phyloP scores from a whole-genome alignment of 78 protist genomes.

The Emiliania huxleyi region DNA sequence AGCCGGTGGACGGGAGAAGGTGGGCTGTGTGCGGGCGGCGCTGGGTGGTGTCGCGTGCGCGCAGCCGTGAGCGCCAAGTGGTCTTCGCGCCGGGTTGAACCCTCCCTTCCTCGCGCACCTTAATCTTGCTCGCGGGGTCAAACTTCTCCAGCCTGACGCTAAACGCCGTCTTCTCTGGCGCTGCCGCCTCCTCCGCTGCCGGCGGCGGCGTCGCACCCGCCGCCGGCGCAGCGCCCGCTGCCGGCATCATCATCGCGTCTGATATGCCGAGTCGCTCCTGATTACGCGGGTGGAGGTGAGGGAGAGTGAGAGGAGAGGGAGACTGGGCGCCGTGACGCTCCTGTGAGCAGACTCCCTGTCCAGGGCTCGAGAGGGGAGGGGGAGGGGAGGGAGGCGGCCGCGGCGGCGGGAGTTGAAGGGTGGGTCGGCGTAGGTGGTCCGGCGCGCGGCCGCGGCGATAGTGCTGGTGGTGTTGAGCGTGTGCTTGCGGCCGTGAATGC shows the following conservation, averaged over 20 bases:
- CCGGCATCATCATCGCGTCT: not conserved
- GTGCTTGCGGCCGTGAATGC: no score
- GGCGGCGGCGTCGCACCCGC: not conserved
- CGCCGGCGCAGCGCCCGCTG: not conserved
- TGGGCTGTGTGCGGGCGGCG: no score
- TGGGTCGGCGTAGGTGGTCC: not conserved
- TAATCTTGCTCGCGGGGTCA: not conserved
- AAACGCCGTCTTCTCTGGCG: not conserved
- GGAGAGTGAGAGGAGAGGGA: not conserved
- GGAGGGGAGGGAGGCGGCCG: not conserved
- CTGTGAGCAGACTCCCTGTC: no score
- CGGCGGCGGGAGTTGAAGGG: not conserved
- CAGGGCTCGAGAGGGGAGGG: no score
- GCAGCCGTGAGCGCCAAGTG: no score
- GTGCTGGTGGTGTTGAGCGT: no score
- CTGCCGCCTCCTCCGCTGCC: not conserved
- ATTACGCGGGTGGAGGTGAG: not conserved
- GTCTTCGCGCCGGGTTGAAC: no score
- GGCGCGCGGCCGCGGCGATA: not conserved
- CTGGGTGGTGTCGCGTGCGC: no score
- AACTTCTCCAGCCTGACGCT: not conserved
- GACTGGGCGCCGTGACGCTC: not conserved
- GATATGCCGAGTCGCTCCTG: not conserved
- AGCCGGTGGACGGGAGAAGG: no score
- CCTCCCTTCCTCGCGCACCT: no score